Evolutionary conservation across 2,329 filamentous ascomycete species (phyloP).

Genomic region (Aspergillus niger): DNA sequence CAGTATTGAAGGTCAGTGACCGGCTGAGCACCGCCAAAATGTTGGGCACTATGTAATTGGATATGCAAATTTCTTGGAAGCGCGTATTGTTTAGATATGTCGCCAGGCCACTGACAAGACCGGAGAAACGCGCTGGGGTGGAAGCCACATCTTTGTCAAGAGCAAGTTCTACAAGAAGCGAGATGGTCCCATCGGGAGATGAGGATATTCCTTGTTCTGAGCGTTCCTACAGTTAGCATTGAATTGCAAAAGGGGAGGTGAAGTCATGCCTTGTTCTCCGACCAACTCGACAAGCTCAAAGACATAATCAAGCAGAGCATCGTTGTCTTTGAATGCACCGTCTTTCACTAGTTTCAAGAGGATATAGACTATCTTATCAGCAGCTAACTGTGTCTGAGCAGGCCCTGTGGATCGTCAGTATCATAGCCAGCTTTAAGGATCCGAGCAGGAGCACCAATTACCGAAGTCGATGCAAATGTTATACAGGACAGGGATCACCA

Average conservation of each 20-base stretch:
- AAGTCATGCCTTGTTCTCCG: slow-evolving; percentile 40
- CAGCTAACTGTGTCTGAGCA: slow-evolving; percentile 41
- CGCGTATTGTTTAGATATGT: slow-evolving; percentile 40
- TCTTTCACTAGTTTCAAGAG: slow-evolving; percentile 39
- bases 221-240: slow-evolving; percentile 10
- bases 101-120: slow-evolving; percentile 35
- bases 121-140: slow-evolving; percentile 34
- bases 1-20: slow-evolving; percentile 32
- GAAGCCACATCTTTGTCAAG: slow-evolving; percentile 28
- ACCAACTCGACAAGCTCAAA: slow-evolving; percentile 45
- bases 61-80: slow-evolving; percentile 43
- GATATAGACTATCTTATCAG: slow-evolving; percentile 40
- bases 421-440: background rate
- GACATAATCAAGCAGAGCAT: slow-evolving; percentile 37
- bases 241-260: background rate
- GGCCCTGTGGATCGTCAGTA: slow-evolving; percentile 37
- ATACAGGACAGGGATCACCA: slow-evolving; percentile 48
- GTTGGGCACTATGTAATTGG: slow-evolving; percentile 33
- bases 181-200: slow-evolving; percentile 39
- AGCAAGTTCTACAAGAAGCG: slow-evolving; percentile 38
- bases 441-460: slow-evolving; percentile 20
- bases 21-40: slow-evolving; percentile 35
- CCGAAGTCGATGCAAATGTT: slow-evolving; percentile 51
- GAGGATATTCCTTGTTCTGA: slow-evolving; percentile 37
- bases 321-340: slow-evolving; percentile 33